These are phyloP conservation scores for Cadophora malorum DNA, from an alignment of 2,329 filamentous ascomycete species.

Conservation along the genomic window DNA sequence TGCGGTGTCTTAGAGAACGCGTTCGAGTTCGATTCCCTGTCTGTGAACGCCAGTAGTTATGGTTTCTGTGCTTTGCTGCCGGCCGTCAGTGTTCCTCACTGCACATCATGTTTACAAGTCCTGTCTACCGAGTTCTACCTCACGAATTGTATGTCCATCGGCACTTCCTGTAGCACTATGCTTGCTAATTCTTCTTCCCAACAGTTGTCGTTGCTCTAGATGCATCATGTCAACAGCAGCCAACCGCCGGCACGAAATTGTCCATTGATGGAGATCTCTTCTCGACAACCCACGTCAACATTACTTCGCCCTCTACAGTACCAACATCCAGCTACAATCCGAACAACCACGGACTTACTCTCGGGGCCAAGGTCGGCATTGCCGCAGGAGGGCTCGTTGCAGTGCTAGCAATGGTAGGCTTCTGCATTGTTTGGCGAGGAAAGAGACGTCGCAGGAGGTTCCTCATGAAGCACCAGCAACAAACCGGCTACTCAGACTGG, in stretches of 20 bases:
- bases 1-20: conserved; percentile 57
- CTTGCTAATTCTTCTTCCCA: conserved; percentile 35
- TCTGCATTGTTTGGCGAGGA: conserved; percentile 61
- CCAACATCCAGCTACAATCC: conserved; percentile 35
- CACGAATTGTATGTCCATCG: conserved; percentile 58
- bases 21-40: conserved; percentile 57
- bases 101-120: conserved; percentile 54
- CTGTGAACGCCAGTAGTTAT: conserved; percentile 52
- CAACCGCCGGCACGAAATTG: conserved; percentile 54
- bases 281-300: conserved; percentile 53
- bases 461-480: conserved; percentile 50
- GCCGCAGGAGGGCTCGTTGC: conserved; percentile 57
- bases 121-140: conserved; percentile 50
- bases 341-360: conserved; percentile 26
- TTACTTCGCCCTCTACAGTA: conserved; percentile 55
- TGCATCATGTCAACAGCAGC: conserved; percentile 61
- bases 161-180: neutral
- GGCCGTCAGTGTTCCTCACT: conserved; percentile 50
- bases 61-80: conserved; percentile 62
- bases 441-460: conserved; percentile 60
- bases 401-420: conserved; percentile 56
- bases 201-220: conserved; percentile 58
- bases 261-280: conserved; percentile 60
- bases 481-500: conserved; percentile 39
- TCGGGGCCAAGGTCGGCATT: conserved; percentile 65